These are phyloP conservation scores for Barbarea vulgaris DNA, from an alignment of 345 rosid species.

Conservation along the genomic window DNA sequence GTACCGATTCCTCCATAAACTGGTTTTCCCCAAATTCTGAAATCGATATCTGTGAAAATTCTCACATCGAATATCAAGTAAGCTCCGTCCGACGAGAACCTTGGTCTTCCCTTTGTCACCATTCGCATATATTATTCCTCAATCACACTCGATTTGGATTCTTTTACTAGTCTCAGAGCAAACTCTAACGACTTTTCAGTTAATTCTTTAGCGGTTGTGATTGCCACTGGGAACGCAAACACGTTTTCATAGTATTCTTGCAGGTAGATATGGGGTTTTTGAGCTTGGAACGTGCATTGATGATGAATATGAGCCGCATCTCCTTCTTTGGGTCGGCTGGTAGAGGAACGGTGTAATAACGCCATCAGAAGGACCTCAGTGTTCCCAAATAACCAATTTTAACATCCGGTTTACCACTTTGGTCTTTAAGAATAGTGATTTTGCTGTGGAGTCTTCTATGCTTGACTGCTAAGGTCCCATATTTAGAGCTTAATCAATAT, in stretches of 20 bases:
- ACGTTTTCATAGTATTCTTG: slow-evolving; percentile 53
- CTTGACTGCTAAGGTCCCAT: too few species aligned
- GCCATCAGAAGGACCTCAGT: slow-evolving; percentile 44
- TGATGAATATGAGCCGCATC: slow-evolving; percentile 36
- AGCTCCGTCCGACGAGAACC: slow-evolving; percentile 36
- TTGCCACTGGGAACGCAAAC: slow-evolving; percentile 37
- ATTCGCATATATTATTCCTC: slow-evolving; percentile 61
- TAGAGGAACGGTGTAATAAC: slow-evolving; percentile 40
- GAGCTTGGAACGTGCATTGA: slow-evolving; percentile 37
- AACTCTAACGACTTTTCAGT: too few species aligned
- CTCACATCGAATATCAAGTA: slow-evolving; percentile 50
- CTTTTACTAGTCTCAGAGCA: slow-evolving; percentile 41
- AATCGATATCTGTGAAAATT: slow-evolving; percentile 39
- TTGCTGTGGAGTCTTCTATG: too few species aligned
- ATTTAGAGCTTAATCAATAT: too few species aligned
- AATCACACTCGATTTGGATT: slow-evolving; percentile 40
- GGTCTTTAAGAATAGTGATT: too few species aligned
- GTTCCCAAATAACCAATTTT: slow-evolving; percentile 30
- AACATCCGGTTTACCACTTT: too few species aligned
- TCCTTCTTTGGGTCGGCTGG: slow-evolving; percentile 30
- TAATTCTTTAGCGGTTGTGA: slow-evolving; percentile 34
- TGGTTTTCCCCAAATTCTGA: slow-evolving; percentile 59
- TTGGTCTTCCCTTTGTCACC: slow-evolving; percentile 53
- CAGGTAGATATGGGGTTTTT: slow-evolving; percentile 32
- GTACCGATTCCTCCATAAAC: slow-evolving; percentile 40